phyloP scores from a whole-genome alignment of 441 rosid species.

The Croton laevigatus region DNA sequence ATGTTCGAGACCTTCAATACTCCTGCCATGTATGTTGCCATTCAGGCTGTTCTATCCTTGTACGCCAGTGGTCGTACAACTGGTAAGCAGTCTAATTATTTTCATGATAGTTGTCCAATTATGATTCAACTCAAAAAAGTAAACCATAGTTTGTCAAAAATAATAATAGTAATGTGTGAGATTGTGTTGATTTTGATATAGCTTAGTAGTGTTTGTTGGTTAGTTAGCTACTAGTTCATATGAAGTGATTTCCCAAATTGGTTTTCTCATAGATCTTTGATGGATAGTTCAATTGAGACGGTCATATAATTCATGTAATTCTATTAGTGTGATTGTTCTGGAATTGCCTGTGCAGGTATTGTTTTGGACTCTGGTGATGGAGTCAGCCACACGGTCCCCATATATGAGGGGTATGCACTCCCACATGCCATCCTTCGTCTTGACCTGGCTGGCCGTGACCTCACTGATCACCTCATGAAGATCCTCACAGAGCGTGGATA shows the following conservation, averaged over 20 bases:
- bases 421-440: conserved; percentile 82
- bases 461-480: conserved; percentile 65
- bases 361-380: conserved; percentile 78
- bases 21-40: conserved; percentile 89
- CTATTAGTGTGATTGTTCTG: background rate
- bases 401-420: conserved; percentile 70
- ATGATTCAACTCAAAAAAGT: background rate
- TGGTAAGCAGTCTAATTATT: conserved; percentile 43
- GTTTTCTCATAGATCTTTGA: conserved; percentile 35
- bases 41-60: conserved; percentile 86
- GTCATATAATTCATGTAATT: background rate
- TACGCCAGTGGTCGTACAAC: conserved; percentile 97
- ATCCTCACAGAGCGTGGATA: conserved; percentile 79
- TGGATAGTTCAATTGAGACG: conserved; percentile 40
- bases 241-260: background rate
- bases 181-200: background rate
- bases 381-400: conserved; percentile 75
- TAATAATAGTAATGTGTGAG: background rate
- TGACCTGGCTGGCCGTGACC: conserved; percentile 77
- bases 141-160: background rate
- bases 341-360: conserved; percentile 43
- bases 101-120: background rate
- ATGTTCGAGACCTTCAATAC: conserved; percentile 92
- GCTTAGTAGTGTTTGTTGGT: background rate
- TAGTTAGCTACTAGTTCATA: conserved; percentile 27